Conservation (phyloP, 306 rosid species). For the Gynostemma pentaphyllum region DNA sequence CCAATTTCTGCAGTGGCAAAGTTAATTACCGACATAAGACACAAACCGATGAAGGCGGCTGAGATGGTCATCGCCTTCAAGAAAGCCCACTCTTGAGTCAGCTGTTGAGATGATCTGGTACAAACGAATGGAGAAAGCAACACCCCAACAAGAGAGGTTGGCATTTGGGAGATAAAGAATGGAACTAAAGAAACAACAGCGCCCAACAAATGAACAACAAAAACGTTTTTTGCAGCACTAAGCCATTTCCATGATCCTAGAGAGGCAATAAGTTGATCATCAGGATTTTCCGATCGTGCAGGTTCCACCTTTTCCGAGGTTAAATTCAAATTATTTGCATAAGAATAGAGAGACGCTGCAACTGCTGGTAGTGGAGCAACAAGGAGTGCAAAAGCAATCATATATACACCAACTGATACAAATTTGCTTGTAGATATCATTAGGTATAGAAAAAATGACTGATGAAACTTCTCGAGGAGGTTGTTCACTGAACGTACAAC, state of each 20-base stretch:
- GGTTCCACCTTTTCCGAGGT: conserved; percentile 20
- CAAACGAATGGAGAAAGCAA: conserved; percentile 38
- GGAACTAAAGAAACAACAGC: conserved; percentile 62
- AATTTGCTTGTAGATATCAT: conserved; percentile 76
- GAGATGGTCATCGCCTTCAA: conserved; percentile 78
- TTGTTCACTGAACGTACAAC: conserved; percentile 81
- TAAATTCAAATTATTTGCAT: conserved; percentile 24
- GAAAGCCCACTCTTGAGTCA: conserved; percentile 53
- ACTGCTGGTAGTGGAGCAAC: conserved; percentile 81
- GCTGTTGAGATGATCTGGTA: conserved; percentile 26
- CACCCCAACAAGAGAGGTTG: conserved; percentile 51
- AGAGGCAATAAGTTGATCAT: conserved; percentile 22
- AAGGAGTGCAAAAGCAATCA: conserved; percentile 83
- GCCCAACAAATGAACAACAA: conserved; percentile 72
- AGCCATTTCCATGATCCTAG: conserved; percentile 75
- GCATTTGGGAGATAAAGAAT: conserved; percentile 50
- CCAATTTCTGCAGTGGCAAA: conserved; percentile 89
- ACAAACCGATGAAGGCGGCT: conserved; percentile 60
- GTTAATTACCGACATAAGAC: conserved; percentile 87
- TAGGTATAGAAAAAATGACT: conserved; percentile 81
- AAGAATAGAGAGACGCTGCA: conserved; percentile 65
- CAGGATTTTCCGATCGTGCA: conserved; percentile 19
- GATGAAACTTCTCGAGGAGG: conserved; percentile 95
- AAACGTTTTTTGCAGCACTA: conserved; percentile 57
- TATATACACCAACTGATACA: conserved; percentile 91